Evolutionary conservation across 495 filamentous ascomycete species (phyloP), one percentile per base, ranked within the genome.

Genomic region (Podospora australis): DNA sequence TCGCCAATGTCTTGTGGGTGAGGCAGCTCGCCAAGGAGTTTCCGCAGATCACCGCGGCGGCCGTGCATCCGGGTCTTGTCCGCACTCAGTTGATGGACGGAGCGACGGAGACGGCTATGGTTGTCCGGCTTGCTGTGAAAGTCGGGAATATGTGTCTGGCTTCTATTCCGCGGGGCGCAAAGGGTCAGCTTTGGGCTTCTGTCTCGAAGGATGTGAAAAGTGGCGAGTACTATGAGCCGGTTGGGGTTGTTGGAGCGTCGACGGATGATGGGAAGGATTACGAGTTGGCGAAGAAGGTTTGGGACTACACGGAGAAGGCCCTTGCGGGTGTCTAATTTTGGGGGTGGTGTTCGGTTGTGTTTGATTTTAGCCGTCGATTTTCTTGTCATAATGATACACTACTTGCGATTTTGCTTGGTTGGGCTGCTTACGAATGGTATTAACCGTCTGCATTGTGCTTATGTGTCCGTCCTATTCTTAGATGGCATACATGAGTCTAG

Each of bases 11-110:
- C n/a, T 65, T 88, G 2, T 83, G 77, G 49, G 71, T 78, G 1
- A 54, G 63, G 2, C 75, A 85, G 53, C 68, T 90, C 11, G 79
- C 80, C 0, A 64, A 64, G 13, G 72, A 74, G 2, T 70, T 84
- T 56, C 80, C 79, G 0, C 75, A 86, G 36, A 24, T 60, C 6
- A 72, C 66, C 0, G 72, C 70, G 8, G 56, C 40, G 2, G 55
- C 81, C 0, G 69, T 88, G 0, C 82, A 89, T 45, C 87, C 88
- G 0, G 86, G 87, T 5, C 54, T 79, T 1, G 78, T 88, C 22
- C 43, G 57, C 3, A 87, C 81, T 10, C 68, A 76, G 1, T 53
- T 87, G 21, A 28, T 39, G 14, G 35, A 34, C 22, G 3, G 7
- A 2, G 29, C 36, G 3, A 17, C 24, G 6, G 35, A n/a, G 0